Evolutionary conservation across 1,284 basidiomycete species (phyloP).

Genomic region (Schizophyllum amplum): DNA sequence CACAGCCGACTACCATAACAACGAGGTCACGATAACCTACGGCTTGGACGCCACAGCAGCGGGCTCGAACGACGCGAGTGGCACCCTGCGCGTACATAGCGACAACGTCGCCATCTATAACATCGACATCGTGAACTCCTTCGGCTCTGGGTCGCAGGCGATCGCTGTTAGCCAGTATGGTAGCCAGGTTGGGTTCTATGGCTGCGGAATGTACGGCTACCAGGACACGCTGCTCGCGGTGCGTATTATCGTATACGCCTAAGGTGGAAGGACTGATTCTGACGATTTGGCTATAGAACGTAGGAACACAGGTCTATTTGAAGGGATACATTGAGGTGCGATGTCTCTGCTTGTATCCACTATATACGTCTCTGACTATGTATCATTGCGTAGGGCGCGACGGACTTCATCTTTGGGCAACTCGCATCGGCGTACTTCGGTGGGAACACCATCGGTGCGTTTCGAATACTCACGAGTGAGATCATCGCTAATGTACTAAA

Average conservation of each 20-base stretch:
- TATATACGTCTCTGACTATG: neutral
- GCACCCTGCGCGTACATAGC: constrained; percentile 45
- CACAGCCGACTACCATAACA: constrained; percentile 26
- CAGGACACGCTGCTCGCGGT: constrained; percentile 32
- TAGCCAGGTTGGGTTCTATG: constrained; percentile 41
- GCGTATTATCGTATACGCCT: neutral
- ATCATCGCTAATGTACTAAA: neutral
- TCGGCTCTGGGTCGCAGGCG: constrained; percentile 42
- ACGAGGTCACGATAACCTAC: constrained; percentile 37
- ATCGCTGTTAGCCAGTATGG: constrained; percentile 48
- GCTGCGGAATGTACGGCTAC: constrained; percentile 42
- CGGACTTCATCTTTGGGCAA: constrained; percentile 47
- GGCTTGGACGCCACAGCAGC: constrained; percentile 32
- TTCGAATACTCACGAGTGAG: constrained; percentile 9
- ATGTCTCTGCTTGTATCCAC: neutral
- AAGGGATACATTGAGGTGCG: constrained; percentile 38
- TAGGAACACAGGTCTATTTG: constrained; percentile 41
- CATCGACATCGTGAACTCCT: constrained; percentile 46
- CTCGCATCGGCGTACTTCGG: constrained; percentile 35
- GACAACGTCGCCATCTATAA: constrained; percentile 48
- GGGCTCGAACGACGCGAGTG: constrained; percentile 46
- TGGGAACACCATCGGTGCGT: constrained; percentile 32
- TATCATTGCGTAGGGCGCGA: constrained; percentile 32
- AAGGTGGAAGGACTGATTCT: neutral
- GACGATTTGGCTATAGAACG: constrained; percentile 27